phyloP scores from a whole-genome alignment of 768 basidiomycete species.

The Tylopilus vinaceipallidus region DNA sequence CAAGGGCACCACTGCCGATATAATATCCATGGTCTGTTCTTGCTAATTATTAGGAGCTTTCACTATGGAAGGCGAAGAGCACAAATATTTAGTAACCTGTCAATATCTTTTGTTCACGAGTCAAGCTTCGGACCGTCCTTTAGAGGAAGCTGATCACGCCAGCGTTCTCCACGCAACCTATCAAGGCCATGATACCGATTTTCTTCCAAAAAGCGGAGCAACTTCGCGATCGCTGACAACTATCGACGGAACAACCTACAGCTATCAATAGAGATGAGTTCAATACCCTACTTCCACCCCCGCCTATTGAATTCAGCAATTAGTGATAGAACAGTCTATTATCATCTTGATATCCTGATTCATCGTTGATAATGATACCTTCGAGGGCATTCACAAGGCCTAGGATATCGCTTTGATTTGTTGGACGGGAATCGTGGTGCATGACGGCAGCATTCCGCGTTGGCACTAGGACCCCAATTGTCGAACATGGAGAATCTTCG shows the following conservation, averaged over 20 bases:
- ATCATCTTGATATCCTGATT: too few relatives aligned
- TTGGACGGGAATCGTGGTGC: not conserved
- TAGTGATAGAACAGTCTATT: not conserved
- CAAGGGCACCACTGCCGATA: too few relatives aligned
- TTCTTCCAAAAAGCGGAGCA: not conserved
- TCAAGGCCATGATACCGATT: not conserved
- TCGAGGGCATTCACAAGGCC: slow-evolving; percentile 11
- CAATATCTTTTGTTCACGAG: not conserved
- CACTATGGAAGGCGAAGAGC: not conserved
- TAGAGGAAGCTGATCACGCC: not conserved
- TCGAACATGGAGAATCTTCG: slow-evolving; percentile 17
- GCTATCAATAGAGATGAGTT: not conserved
- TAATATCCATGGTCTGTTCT: too few relatives aligned
- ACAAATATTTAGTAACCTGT: not conserved
- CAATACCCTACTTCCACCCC: not conserved
- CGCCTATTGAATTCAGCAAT: not conserved
- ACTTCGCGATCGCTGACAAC: not conserved
- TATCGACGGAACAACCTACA: not conserved
- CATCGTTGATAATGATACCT: slow-evolving; percentile 10
- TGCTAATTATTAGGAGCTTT: too few relatives aligned
- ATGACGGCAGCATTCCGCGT: not conserved
- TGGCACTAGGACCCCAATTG: not conserved
- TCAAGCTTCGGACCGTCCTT: not conserved
- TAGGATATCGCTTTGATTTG: slow-evolving; percentile 5
- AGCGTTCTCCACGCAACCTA: not conserved